These are phyloP conservation scores for Lactarius indigo DNA, from an alignment of 768 basidiomycete genomes.

Conservation along the genomic window DNA sequence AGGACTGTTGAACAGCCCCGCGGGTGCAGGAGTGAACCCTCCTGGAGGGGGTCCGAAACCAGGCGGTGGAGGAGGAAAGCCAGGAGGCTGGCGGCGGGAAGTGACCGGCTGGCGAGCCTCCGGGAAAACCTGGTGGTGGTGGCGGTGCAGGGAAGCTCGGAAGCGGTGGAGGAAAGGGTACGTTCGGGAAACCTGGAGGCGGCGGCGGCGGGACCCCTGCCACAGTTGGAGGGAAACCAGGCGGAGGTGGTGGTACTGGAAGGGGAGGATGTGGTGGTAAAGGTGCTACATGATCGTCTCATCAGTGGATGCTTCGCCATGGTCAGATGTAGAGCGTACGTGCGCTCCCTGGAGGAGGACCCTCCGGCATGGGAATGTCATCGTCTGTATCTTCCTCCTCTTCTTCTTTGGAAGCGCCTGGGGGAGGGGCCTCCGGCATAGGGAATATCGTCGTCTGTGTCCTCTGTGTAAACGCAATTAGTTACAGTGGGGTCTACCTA, in stretches of 20 bases:
- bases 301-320: conserved; percentile 29
- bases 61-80: conserved; percentile 30
- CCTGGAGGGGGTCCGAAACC: conserved; percentile 28
- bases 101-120: conserved; percentile 13
- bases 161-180: conserved; percentile 11
- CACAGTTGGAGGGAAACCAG: conserved; percentile 22
- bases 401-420: conserved; percentile 33
- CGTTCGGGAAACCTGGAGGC: conserved; percentile 13
- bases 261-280: conserved; percentile 27
- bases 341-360: conserved; percentile 46
- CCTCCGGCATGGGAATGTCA: conserved; percentile 63
- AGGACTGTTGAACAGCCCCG: conserved; percentile 30
- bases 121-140: conserved; percentile 29
- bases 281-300: conserved; percentile 26
- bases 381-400: conserved; percentile 40
- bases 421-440: conserved; percentile 67
- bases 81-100: conserved; percentile 28
- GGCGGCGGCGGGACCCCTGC: conserved; percentile 22
- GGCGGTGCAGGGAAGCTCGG: conserved; percentile 26
- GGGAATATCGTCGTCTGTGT: conserved; percentile 54
- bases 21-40: conserved; percentile 31
- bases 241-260: conserved; percentile 25
- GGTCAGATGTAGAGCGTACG: conserved; percentile 26
- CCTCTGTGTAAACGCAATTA: conserved; percentile 12
- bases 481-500: conserved; percentile 1